Conservation (phyloP, 1,284 basidiomycete genomes). For the Afroboletus lepidellus region DNA sequence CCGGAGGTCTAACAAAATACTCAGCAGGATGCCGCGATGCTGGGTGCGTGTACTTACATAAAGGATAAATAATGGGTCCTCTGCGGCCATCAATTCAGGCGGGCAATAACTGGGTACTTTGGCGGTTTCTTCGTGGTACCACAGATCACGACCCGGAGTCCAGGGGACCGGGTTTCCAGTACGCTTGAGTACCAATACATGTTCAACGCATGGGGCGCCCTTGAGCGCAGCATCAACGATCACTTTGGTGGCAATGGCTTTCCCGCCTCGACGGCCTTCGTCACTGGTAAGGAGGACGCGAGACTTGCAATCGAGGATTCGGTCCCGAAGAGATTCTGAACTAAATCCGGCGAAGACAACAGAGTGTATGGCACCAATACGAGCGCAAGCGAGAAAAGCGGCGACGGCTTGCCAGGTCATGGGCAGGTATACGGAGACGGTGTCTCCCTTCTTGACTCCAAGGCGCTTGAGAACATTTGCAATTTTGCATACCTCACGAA, state of each 20-base stretch:
- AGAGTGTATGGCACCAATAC: conserved; percentile 97
- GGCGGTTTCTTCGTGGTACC: conserved; percentile 93
- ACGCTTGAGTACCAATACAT: conserved; percentile 87
- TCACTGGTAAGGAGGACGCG: conserved; percentile 94
- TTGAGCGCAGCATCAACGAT: conserved; percentile 93
- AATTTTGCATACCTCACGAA: conserved; percentile 85
- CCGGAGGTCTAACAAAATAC: conserved; percentile 72
- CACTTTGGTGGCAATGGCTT: conserved; percentile 93
- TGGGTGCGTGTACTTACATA: conserved; percentile 63
- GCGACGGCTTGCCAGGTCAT: conserved; percentile 94
- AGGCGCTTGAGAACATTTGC: conserved; percentile 91
- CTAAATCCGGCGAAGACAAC: conserved; percentile 99
- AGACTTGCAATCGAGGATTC: conserved; percentile 87
- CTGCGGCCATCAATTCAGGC: conserved; percentile 81
- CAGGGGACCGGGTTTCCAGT: conserved; percentile 87
- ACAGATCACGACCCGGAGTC: conserved; percentile 85
- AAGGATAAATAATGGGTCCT: conserved; percentile 97
- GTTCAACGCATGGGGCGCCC: conserved; percentile 83
- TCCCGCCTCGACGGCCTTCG: conserved; percentile 93
- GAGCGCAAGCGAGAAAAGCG: conserved; percentile 95
- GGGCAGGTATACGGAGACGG: conserved; percentile 86
- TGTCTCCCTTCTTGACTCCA: conserved; percentile 96
- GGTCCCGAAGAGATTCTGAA: conserved; percentile 93
- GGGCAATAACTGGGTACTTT: conserved; percentile 91
- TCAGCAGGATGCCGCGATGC: not conserved